Conservation (phyloP, 257 asterid species). For the Parsonsia alboflavescens region DNA sequence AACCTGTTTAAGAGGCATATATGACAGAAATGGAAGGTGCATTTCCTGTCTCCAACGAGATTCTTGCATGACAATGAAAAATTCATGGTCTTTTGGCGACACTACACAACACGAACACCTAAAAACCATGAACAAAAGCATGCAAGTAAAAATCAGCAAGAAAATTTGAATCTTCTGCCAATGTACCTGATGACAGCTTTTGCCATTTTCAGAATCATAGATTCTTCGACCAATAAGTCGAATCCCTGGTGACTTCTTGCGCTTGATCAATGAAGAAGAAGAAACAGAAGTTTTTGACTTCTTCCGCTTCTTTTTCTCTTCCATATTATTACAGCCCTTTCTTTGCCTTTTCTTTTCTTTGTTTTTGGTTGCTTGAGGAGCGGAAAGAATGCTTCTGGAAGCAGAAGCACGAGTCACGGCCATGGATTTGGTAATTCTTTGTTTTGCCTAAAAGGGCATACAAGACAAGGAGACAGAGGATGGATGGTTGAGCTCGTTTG, state of each 20-base stretch:
- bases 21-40: constrained; percentile 21
- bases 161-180: neutral
- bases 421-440: neutral
- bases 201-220: constrained; percentile 23
- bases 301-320: neutral
- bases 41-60: constrained; percentile 1
- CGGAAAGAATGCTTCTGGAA: neutral
- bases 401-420: constrained; percentile 7
- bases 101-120: neutral
- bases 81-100: constrained; percentile 20
- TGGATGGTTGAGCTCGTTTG: too few relatives aligned
- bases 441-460: neutral
- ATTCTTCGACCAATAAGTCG: constrained; percentile 11
- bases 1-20: constrained; percentile 23
- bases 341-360: neutral
- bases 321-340: neutral
- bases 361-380: neutral
- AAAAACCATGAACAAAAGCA: neutral
- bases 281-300: neutral
- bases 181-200: constrained; percentile 25
- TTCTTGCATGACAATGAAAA: constrained; percentile 17
- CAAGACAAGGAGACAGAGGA: neutral
- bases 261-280: neutral
- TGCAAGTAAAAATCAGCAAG: neutral
- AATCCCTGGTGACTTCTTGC: constrained; percentile 13